Evolutionary conservation across 2,329 filamentous ascomycete genomes (phyloP).

Genomic region (Xylaria sp.): DNA sequence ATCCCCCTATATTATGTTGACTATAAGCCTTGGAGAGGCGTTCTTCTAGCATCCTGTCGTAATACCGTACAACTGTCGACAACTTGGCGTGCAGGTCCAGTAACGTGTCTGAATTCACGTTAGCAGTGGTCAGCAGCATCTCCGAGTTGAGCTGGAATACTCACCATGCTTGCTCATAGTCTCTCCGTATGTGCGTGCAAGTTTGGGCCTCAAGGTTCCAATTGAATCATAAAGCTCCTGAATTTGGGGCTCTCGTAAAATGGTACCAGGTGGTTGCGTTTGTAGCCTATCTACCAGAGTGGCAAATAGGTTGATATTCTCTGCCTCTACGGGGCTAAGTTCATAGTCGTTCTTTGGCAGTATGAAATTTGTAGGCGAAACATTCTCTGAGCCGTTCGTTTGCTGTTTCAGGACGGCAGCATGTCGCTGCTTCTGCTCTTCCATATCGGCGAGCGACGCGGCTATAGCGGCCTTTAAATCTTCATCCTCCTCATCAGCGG

Average conservation of each 20-base stretch:
- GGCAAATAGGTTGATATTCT: constrained; percentile 95
- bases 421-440: constrained; percentile 92
- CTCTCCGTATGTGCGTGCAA: constrained; percentile 93
- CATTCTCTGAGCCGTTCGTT: constrained; percentile 48
- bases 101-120: constrained; percentile 64
- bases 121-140: constrained; percentile 26
- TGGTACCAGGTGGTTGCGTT: constrained; percentile 91
- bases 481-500: constrained; percentile 78
- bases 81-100: constrained; percentile 92
- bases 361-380: constrained; percentile 47
- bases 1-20: constrained; percentile 66
- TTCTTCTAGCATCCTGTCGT: constrained; percentile 96
- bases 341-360: constrained; percentile 90
- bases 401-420: constrained; percentile 78
- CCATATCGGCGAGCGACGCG: constrained; percentile 92
- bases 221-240: constrained; percentile 98
- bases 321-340: constrained; percentile 84
- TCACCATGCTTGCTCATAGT: constrained; percentile 98
- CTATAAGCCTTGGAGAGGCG: constrained; percentile 87
- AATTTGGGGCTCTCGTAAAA: constrained; percentile 93
- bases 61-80: constrained; percentile 93
- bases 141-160: constrained; percentile 27
- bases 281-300: constrained; percentile 91
- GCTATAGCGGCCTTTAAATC: constrained; percentile 94
- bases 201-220: constrained; percentile 83